A percentile compares a stretch with the other conserved stretches of the same genome.
Evolutionary conservation across 2,329 filamentous ascomycete genomes (phyloP).

Genomic region (Sporothrix globosa): DNA sequence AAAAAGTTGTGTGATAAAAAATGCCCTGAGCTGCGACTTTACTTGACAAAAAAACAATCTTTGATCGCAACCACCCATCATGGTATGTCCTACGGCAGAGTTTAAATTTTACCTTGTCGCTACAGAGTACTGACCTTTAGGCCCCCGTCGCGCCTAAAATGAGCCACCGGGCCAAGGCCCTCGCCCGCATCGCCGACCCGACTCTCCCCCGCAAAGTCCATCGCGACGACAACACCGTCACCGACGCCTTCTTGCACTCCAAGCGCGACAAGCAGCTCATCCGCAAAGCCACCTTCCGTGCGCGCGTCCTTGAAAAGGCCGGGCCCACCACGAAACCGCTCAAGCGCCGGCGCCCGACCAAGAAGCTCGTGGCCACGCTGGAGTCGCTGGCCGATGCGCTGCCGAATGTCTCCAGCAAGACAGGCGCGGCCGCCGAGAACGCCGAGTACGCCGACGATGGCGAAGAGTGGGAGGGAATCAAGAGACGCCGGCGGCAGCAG

Average conservation of each 20-base stretch:
- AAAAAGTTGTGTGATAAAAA: constrained; percentile 21
- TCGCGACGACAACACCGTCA: constrained; percentile 55
- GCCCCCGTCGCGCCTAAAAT: constrained; percentile 33
- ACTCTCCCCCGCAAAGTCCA: constrained; percentile 57
- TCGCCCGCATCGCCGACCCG: constrained; percentile 56
- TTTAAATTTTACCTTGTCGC: no score
- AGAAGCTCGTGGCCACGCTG: constrained; percentile 77
- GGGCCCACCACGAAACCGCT: constrained; percentile 45
- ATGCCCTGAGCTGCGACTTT: not conserved
- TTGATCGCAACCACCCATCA: constrained; percentile 9
- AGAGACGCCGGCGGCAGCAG: constrained; percentile 71
- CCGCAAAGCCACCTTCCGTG: constrained; percentile 78
- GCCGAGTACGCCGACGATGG: constrained; percentile 37
- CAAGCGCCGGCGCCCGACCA: constrained; percentile 67
- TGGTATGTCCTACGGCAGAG: not conserved
- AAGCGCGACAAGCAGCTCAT: constrained; percentile 85
- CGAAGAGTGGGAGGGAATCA: constrained; percentile 37
- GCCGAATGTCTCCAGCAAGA: constrained; percentile 60
- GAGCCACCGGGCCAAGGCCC: constrained; percentile 52
- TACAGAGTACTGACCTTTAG: not conserved
- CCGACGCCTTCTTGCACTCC: constrained; percentile 65
- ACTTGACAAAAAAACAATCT: not conserved
- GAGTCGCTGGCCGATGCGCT: constrained; percentile 79
- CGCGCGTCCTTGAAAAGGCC: constrained; percentile 68
- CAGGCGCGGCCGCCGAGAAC: constrained; percentile 46